Evolutionary conservation across 768 basidiomycete species (phyloP), one percentile per base, ranked within the genome.

Genomic region (Tulasnella sp.): DNA sequence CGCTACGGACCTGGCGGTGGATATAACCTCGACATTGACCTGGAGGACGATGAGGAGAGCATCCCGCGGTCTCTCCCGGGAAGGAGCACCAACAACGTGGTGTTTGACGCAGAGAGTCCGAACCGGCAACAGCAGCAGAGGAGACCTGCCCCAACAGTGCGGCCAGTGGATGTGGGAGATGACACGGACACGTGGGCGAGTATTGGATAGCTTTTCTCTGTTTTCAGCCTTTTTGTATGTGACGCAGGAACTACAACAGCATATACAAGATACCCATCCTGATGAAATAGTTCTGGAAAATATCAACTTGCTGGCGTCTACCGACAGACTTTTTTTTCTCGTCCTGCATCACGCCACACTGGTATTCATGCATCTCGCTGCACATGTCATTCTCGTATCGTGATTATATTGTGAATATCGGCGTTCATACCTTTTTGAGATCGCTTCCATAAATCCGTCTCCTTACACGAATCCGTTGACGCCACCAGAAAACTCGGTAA

Each of bases 11-110:
- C 56, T 15, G 45, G 45, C 2, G 80, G 83, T 11, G 82, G 85
- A 9, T 80, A 79, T 65, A 73, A 72, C 52, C 77, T 87, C 55
- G 87, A 91, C 68, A 75, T 87, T 58, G 89, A 87, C 63, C 73
- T 85, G 51, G 82, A 84, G 53, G 80, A 79, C 63, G 78, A 84
- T 27, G 81, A 81, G 30, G 58, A 41, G 43, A 46, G 27, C 30
- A 54, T 30, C 19, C 46, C 51, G 22, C 59, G 57, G 49, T 24
- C 49, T 11, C 61, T 43, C 15, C 21, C 5, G 5, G 56, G 56
- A 24, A 27, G 56, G 45, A 30, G 21, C 22, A n/a, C 24, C 12
- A 38, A 38, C 34, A 48, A 31, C 25, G 58, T 60, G n/a, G 49
- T 60, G n/a, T 62, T 62, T 43, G 61, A 62, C 27, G 61, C 61